phyloP scores from a whole-genome alignment of 1,284 basidiomycete species.

The Rugosomyces carneus region DNA sequence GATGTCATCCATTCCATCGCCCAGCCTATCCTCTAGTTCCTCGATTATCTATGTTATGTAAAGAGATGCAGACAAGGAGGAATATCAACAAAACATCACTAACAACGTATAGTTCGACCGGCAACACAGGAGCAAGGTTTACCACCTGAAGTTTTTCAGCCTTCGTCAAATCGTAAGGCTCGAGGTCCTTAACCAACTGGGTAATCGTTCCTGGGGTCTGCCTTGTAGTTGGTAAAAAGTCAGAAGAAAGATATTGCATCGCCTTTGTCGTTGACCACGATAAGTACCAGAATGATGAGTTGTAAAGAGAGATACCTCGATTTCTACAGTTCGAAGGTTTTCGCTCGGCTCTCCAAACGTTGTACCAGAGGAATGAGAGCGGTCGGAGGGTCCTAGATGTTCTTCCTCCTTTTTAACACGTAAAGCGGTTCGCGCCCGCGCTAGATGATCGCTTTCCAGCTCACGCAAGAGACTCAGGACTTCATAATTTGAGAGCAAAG shows the following conservation, averaged over 20 bases:
- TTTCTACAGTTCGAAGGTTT: slow-evolving; percentile 83
- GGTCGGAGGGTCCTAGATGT: slow-evolving; percentile 26
- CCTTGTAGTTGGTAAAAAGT: slow-evolving; percentile 59
- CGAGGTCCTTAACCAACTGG: slow-evolving; percentile 61
- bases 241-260: slow-evolving; percentile 75
- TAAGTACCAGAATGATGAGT: not conserved
- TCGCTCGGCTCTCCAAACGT: slow-evolving; percentile 55
- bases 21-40: slow-evolving; percentile 80
- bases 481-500: slow-evolving; percentile 83
- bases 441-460: slow-evolving; percentile 68
- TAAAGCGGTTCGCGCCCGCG: slow-evolving; percentile 54
- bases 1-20: slow-evolving; percentile 67
- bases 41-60: slow-evolving; percentile 90
- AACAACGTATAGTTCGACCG: slow-evolving; percentile 88
- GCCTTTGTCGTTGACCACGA: slow-evolving; percentile 40
- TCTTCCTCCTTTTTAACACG: slow-evolving; percentile 72
- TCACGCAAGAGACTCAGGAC: slow-evolving; percentile 76
- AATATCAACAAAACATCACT: slow-evolving; percentile 26
- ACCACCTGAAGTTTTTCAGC: slow-evolving; percentile 88
- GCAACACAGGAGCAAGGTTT: slow-evolving; percentile 77
- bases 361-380: slow-evolving; percentile 22
- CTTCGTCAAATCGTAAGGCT: slow-evolving; percentile 74
- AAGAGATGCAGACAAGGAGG: too few species aligned
- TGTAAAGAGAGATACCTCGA: slow-evolving; percentile 56
- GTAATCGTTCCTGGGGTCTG: slow-evolving; percentile 67